These are phyloP conservation scores for Lactarius trivialis DNA, from an alignment of 768 basidiomycete genomes.

Conservation along the genomic window DNA sequence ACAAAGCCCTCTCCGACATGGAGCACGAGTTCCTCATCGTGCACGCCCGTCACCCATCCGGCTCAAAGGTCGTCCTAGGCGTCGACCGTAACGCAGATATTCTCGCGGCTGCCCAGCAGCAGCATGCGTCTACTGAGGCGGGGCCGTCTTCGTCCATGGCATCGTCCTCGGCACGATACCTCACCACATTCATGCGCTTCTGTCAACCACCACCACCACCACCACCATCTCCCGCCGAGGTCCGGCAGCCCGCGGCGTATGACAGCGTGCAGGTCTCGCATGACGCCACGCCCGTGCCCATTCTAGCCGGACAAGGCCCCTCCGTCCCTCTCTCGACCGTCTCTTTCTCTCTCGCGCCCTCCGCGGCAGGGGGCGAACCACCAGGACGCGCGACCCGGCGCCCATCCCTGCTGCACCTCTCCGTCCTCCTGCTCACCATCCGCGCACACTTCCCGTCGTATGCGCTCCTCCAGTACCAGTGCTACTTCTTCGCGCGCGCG, in stretches of 20 bases:
- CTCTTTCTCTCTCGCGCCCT: slow-evolving; percentile 7
- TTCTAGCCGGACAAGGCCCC: slow-evolving; percentile 14
- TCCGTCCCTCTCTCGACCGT: slow-evolving; percentile 14
- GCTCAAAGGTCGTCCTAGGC: slow-evolving; percentile 17
- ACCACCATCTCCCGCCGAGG: neutral
- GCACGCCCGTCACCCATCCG: slow-evolving; percentile 11
- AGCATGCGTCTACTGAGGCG: neutral
- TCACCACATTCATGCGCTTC: slow-evolving; percentile 11
- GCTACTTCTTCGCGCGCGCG: slow-evolving; percentile 23
- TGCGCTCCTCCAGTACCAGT: slow-evolving; percentile 21
- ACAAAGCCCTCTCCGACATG: slow-evolving; percentile 20
- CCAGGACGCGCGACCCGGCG: neutral
- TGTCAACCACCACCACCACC: neutral
- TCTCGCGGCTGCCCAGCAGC: neutral
- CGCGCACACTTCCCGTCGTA: slow-evolving; percentile 21
- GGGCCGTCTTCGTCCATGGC: neutral
- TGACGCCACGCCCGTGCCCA: slow-evolving; percentile 15
- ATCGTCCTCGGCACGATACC: slow-evolving; percentile 12
- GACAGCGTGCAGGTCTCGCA: slow-evolving; percentile 22
- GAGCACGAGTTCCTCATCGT: slow-evolving; percentile 24
- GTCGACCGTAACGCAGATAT: slow-evolving; percentile 22
- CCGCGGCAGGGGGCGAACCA: neutral
- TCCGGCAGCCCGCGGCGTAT: slow-evolving; percentile 4
- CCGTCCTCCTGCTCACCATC: slow-evolving; percentile 20
- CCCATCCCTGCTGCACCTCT: slow-evolving; percentile 20